Conservation (phyloP, 2,329 filamentous ascomycete genomes). For the Paraphaeosphaeria minitans region DNA sequence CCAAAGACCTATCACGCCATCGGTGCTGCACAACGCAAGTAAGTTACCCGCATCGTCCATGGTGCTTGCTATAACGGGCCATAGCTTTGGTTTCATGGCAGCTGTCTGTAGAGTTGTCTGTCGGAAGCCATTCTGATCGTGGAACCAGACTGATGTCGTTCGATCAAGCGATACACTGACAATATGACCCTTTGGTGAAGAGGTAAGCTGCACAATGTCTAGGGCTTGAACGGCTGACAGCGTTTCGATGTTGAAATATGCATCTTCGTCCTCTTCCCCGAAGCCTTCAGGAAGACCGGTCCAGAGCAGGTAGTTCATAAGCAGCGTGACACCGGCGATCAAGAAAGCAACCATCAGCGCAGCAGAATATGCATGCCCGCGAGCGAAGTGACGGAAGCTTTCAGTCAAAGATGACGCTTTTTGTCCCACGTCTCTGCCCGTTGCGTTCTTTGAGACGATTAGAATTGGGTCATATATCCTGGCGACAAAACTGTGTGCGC, state of each 20-base stretch:
- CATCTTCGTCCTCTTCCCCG: constrained; percentile 55
- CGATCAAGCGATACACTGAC: constrained; percentile 74
- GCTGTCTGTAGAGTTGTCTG: constrained; percentile 39
- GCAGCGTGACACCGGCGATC: constrained; percentile 67
- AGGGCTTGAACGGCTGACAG: constrained; percentile 68
- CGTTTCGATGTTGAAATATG: constrained; percentile 64
- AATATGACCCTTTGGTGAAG: constrained; percentile 67
- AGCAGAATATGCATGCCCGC: constrained; percentile 73
- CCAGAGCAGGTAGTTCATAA: constrained; percentile 77
- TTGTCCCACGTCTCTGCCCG: constrained; percentile 63
- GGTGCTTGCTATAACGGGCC: constrained; percentile 63
- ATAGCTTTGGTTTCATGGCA: constrained; percentile 43
- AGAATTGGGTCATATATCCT: constrained; percentile 76
- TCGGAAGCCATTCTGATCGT: constrained; percentile 36
- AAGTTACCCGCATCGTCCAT: constrained; percentile 69
- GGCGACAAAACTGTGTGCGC: constrained; percentile 72
- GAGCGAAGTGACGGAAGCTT: constrained; percentile 53
- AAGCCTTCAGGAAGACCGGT: constrained; percentile 57
- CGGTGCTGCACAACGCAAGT: constrained; percentile 68
- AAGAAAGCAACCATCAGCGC: constrained; percentile 66
- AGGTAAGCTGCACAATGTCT: constrained; percentile 69
- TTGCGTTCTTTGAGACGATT: constrained; percentile 71
- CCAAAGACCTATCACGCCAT: constrained; percentile 66
- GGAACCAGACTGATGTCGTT: constrained; percentile 66
- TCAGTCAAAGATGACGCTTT: constrained; percentile 59